Conservation (phyloP, 1,139 yeast genomes). For the Yamadazyma oceani region DNA sequence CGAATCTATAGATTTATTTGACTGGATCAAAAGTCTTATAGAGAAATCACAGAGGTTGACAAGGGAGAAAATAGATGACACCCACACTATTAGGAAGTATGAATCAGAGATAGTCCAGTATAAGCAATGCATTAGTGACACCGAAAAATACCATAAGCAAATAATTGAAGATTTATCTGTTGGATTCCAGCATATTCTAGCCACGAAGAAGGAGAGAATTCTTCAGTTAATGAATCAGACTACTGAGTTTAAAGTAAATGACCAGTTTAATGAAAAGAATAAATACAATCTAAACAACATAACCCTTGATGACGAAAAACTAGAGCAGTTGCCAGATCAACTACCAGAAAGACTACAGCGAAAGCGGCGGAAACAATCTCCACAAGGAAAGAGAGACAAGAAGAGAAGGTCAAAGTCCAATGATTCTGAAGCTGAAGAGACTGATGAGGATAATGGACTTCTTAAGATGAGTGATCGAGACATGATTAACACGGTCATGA, state of each 20-base stretch:
- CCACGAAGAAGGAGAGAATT: slow-evolving; percentile 37
- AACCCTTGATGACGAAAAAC: slow-evolving; percentile 15
- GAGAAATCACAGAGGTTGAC: slow-evolving; percentile 7
- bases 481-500: background rate
- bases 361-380: slow-evolving; percentile 3
- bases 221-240: slow-evolving; percentile 24
- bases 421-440: background rate
- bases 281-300: slow-evolving; percentile 21
- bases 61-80: background rate
- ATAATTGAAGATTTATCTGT: slow-evolving; percentile 35
- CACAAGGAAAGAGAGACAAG: slow-evolving; percentile 4
- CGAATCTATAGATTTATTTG: slow-evolving; percentile 13
- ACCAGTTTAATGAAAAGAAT: slow-evolving; percentile 19
- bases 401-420: background rate
- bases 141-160: slow-evolving; percentile 21
- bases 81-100: slow-evolving; percentile 2
- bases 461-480: slow-evolving; percentile 1
- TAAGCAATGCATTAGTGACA: slow-evolving; percentile 8
- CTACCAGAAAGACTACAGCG: slow-evolving; percentile 18
- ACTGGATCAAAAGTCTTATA: slow-evolving; percentile 13
- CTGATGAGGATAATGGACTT: slow-evolving; percentile 7
- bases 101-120: slow-evolving; percentile 9
- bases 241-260: slow-evolving; percentile 22
- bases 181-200: slow-evolving; percentile 37
- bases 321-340: slow-evolving; percentile 19